phyloP scores from a whole-genome alignment of 164 flowering plant genomes.

The Piper longum region DNA sequence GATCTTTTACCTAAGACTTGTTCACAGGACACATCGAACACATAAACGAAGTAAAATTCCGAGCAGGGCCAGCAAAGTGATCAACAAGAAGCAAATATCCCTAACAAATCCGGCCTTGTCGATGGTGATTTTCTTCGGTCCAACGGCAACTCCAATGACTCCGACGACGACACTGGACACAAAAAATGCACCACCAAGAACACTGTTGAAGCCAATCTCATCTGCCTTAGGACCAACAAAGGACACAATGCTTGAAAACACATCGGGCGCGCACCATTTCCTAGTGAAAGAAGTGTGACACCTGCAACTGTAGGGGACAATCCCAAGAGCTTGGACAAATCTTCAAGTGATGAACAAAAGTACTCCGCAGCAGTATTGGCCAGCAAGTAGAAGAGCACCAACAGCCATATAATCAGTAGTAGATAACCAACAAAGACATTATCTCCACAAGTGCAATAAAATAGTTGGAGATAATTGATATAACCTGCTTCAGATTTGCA shows the following conservation, averaged over 20 bases:
- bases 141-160: constrained; percentile 27
- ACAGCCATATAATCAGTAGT: constrained; percentile 36
- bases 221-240: constrained; percentile 29
- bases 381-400: constrained; percentile 52
- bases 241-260: constrained; percentile 56
- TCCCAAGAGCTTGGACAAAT: constrained; percentile 30
- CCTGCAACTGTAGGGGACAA: constrained; percentile 72
- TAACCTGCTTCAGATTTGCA: constrained; percentile 43
- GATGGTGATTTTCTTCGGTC: constrained; percentile 13
- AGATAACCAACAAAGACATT: constrained; percentile 22
- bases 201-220: constrained; percentile 56
- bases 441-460: constrained; percentile 46
- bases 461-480: constrained; percentile 43
- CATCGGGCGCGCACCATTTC: constrained; percentile 78
- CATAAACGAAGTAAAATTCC: constrained; percentile 46
- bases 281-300: constrained; percentile 68
- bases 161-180: constrained; percentile 63
- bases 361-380: constrained; percentile 66
- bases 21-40: constrained; percentile 27
- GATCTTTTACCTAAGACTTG: constrained; percentile 5
- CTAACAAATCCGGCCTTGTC: constrained; percentile 36
- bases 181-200: constrained; percentile 63
- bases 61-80: constrained; percentile 23
- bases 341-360: constrained; percentile 63
- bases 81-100: constrained; percentile 43